These are phyloP conservation scores for Sporothrix inflata DNA, from an alignment of 2,329 filamentous ascomycete genomes.

Conservation along the genomic window DNA sequence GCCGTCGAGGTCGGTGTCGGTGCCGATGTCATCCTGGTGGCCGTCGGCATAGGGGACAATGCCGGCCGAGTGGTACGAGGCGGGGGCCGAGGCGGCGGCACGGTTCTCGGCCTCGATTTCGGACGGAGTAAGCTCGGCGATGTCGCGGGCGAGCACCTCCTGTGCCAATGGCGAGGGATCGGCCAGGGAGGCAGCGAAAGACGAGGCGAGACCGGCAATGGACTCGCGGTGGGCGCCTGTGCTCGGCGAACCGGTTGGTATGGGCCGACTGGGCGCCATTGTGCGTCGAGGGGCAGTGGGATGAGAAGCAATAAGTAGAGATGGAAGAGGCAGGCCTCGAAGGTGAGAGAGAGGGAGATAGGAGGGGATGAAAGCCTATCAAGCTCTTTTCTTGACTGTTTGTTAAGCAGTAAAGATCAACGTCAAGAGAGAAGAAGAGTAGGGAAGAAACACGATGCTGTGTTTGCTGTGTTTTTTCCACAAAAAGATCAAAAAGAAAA, in stretches of 20 bases:
- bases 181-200: constrained; percentile 55
- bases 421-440: not conserved
- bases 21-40: constrained; percentile 35
- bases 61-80: constrained; percentile 27
- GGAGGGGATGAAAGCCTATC: not conserved
- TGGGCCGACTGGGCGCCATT: constrained; percentile 38
- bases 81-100: not conserved
- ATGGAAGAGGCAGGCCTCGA: not conserved
- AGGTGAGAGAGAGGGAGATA: not conserved
- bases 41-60: constrained; percentile 37
- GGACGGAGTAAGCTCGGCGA: constrained; percentile 66
- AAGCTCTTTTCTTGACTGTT: not conserved
- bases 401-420: not conserved
- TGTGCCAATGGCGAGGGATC: constrained; percentile 68
- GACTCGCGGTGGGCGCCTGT: constrained; percentile 28
- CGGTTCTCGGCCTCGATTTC: constrained; percentile 43
- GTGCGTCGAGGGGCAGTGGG: not conserved
- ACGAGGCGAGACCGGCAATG: constrained; percentile 36
- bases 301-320: not conserved
- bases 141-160: constrained; percentile 66
- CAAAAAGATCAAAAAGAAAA: not conserved
- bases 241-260: constrained; percentile 33
- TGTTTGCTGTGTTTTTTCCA: not conserved
- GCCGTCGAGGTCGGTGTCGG: constrained; percentile 46
- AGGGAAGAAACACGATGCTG: not conserved